Base-by-base conservation (phyloP, 148 eudicot species). In the Camellia lanceoleosa region DNA sequence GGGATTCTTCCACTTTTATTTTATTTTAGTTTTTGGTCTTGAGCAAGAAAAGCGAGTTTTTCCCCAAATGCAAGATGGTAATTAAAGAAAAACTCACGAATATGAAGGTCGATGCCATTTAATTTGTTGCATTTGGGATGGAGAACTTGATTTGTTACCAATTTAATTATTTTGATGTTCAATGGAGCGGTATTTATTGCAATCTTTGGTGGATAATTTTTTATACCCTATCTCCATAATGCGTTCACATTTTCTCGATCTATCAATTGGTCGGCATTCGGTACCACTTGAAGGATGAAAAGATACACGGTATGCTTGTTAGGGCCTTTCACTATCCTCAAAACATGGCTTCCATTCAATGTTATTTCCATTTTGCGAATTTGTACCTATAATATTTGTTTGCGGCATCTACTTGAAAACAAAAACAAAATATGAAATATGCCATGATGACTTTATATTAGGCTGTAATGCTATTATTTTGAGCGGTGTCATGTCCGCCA, bases 251-350 rank as follows among this genome's bases (percentile, higher is more conserved):
- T 91, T 93, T 87, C 95, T 38, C 94, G 90, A 82, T 92, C 94
- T 67, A 93, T 96, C 76, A 87, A 96, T 66, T 96, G 99, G 98
- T 96, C 56, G 98, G 99, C 72, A 96, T 93, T 64, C 87, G 93
- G 76, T 96, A 96, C 77, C 92, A 96, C 84, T 87, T 96, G 84
- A 91, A 83, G 87, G 84, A 93, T 81, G 99, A 98, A 80, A 96
- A 91, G 80, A 96, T 96, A 83, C 38, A 52, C 87, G 99, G 99
- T 93, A 87, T 60, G 69, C 10, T 62, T 44, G 68, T 54, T 66
- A 6, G 47, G 47, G 9, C 82, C 19, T 64, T 71, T 46, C 4
- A 7, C 60, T 73, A 41, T 41, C n/a, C 47, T 59, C 19, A 46
- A 11, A 76, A 23, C 82, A 20, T 3, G 51, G 12, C 14, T 23